Evolutionary conservation across 768 basidiomycete genomes (phyloP), one percentile per base, ranked within the genome.

Genomic region (Mycena crocata): DNA sequence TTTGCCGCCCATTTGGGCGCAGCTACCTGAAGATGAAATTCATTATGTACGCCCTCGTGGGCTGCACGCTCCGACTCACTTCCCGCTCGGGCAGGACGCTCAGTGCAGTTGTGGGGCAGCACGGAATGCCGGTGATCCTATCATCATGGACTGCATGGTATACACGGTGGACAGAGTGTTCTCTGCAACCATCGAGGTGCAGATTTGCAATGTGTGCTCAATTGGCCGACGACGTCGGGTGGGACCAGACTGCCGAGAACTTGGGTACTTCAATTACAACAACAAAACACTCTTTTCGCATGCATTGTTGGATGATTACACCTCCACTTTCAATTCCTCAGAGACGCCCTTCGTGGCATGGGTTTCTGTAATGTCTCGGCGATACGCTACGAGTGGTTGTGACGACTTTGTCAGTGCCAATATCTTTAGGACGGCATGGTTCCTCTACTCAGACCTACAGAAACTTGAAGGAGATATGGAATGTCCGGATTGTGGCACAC

Each of bases 341-440:
- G 66, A 67, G 46, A 67, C 66, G 3, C 67, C 67, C 8, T 68
- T 68, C 23, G 56, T 46, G 0, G 55, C 62, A 12, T 68, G 62
- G 62, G 63, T 26, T 0, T 24, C 49, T 9, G 57, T 64, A 1
- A 45, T 64, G 8, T 34, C 45, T 1, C 35, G 67, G 5, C 54
- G 57, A 30, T 59, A 68, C 59, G 15, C 37, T 19, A 61, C 59
- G 10, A 44, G 56, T 21, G 48, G 35, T 12, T 72, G 71, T 0
- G 21, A 34, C 2, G 57, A 57, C 1, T 81, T 81, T 68, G 67
- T 79, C 39, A 63, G 57, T 7, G 75, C 73, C 17, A 64, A 78
- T 21, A 46, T 76, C 1, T 81, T 81, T 62, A 70, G 75, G 17
- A 35, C 72, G 1, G 72, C 68, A 0, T 83, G 81, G 81, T 83